Conservation (phyloP, 257 asterid species). For the Solanum medicagineum region DNA sequence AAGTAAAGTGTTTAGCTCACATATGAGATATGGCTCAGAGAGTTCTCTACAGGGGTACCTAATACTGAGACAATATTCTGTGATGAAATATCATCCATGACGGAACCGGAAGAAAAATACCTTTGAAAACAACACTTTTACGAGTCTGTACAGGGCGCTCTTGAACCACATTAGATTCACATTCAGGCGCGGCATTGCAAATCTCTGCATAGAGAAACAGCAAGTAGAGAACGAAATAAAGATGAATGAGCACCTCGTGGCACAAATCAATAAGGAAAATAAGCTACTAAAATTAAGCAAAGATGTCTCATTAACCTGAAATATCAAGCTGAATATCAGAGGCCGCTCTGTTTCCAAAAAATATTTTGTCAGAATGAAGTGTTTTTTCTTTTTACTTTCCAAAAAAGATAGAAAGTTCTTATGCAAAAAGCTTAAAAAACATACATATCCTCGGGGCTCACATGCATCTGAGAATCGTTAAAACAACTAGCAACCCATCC, state of each 20-base stretch:
- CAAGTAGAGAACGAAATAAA: not conserved
- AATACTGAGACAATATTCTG: not conserved
- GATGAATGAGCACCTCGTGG: not conserved
- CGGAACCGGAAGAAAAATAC: constrained; percentile 9
- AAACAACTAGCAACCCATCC: constrained; percentile 79
- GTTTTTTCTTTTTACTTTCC: not conserved
- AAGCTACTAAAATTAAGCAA: not conserved
- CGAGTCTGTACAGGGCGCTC: constrained; percentile 34
- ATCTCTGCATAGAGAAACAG: constrained; percentile 32
- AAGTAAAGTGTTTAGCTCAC: not conserved
- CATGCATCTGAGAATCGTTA: constrained; percentile 34
- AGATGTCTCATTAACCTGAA: constrained; percentile 23
- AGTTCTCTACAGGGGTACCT: not conserved
- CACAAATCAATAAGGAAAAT: not conserved
- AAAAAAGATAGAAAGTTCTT: not conserved
- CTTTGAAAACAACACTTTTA: constrained; percentile 56
- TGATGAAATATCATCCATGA: not conserved
- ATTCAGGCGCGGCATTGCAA: constrained; percentile 25
- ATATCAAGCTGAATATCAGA: constrained; percentile 45
- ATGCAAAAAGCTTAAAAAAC: constrained; percentile 11
- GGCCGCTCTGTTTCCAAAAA: constrained; percentile 24
- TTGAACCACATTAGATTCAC: constrained; percentile 24
- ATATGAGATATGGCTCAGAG: not conserved
- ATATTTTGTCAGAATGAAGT: constrained; percentile 2
- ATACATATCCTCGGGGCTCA: constrained; percentile 41